Conservation (phyloP, 495 filamentous ascomycete species). For the Evernia prunastri region DNA sequence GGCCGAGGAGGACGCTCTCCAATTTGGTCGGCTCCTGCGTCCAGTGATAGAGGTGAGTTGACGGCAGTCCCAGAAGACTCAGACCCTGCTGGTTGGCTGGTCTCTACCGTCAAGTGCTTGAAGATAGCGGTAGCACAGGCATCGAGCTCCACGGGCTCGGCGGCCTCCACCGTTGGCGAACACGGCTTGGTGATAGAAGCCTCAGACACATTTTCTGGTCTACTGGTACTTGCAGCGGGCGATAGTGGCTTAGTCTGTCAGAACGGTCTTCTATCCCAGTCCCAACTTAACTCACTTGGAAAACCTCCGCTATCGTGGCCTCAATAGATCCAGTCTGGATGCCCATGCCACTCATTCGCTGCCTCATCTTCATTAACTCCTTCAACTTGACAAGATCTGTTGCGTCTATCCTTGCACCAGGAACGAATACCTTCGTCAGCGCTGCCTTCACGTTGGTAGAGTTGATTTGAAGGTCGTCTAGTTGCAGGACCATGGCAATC, state of each 20-base stretch:
- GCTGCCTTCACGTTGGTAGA: neutral
- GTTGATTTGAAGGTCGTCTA: neutral
- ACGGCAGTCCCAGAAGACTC: neutral
- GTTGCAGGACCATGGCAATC: neutral
- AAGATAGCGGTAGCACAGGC: neutral
- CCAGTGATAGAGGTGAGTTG: neutral
- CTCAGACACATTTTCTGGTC: neutral
- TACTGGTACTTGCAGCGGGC: neutral
- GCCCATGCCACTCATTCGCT: neutral
- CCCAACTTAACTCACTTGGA: neutral
- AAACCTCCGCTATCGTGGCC: neutral
- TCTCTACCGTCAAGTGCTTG: neutral
- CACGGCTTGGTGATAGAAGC: neutral
- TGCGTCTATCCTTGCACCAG: neutral
- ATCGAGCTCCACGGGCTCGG: neutral
- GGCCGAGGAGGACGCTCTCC: neutral
- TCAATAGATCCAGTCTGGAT: neutral
- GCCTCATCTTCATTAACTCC: neutral
- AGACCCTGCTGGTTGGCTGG: neutral
- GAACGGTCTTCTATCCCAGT: neutral
- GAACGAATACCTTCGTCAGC: neutral
- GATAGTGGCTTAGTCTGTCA: neutral
- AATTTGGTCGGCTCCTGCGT: neutral
- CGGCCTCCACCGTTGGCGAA: neutral
- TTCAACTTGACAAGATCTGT: neutral